Evolutionary conservation across 2,329 filamentous ascomycete species (phyloP), one percentile per base, ranked within the genome.

Genomic region (Microcera coccophila): DNA sequence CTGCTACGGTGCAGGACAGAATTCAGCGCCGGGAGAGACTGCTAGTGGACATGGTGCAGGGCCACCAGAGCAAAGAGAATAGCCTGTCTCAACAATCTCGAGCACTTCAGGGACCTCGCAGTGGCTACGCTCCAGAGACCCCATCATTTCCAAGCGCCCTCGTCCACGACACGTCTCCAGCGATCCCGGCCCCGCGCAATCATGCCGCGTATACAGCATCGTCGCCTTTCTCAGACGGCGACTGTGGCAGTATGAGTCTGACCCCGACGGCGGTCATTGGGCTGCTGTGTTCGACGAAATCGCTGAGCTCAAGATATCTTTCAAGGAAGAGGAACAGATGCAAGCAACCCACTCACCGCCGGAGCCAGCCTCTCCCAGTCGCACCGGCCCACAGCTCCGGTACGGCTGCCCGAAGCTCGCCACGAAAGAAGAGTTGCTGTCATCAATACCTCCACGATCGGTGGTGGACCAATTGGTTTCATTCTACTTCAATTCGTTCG

Each of bases 201-300:
- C 29, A 5, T 10, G 15, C 15, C 7, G 7, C 29, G 9, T 32
- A n/a, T n/a, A n/a, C n/a, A n/a, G n/a, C n/a, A n/a, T n/a, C n/a
- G n/a, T n/a, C n/a, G n/a, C n/a, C n/a, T n/a, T n/a, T n/a, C n/a
- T n/a, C n/a, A n/a, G n/a, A n/a, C n/a, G n/a, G 8, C 0, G 62
- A 67, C 3, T 52, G 46, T 16, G 64, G 64, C 0, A 68, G 54
- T 34, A 57, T 70, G 41, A 58, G 50, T 0, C 38, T 57, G 11
- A 54, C 19, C 15, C 69, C 10, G 51, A 58, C 16, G 53, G 62
- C 17, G 58, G 55, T 7, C 69, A 72, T 41, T 72, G 69, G 68
- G 59, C 63, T 7, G 63, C 68, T 12, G 58, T 72, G 2, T 52
- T 71, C 3, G 65, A 71, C 24, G 57, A 60, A 21, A 70, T 72